phyloP scores from a whole-genome alignment of 495 filamentous ascomycete species.

The Penicillium roqueforti region DNA sequence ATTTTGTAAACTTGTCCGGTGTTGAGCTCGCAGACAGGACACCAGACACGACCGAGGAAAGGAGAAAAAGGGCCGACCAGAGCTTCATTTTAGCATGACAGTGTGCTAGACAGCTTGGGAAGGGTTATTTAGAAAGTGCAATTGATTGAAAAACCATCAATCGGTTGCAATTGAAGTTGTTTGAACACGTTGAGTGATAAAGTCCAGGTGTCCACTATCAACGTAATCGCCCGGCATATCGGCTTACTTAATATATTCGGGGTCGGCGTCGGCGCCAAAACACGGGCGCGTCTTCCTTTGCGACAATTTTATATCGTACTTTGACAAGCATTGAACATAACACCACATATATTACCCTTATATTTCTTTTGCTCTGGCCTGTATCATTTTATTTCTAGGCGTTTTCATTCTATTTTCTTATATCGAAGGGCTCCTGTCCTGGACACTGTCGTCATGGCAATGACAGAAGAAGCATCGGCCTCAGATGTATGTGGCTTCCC shows the following conservation, averaged over 20 bases:
- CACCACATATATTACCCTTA: not conserved
- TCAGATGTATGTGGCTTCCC: slow-evolving; percentile 26
- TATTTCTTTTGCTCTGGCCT: not conserved
- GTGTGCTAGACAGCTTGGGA: slow-evolving; percentile 1
- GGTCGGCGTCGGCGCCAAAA: not conserved
- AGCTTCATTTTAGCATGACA: slow-evolving; percentile 48
- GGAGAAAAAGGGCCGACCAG: slow-evolving; percentile 50
- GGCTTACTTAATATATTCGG: slow-evolving; percentile 5
- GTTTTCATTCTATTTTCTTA: not conserved
- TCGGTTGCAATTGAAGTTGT: slow-evolving; percentile 10
- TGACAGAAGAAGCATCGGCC: slow-evolving; percentile 12
- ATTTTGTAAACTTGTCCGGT: slow-evolving; percentile 56
- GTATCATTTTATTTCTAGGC: not conserved
- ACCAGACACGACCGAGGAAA: slow-evolving; percentile 47
- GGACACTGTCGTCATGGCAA: slow-evolving; percentile 14
- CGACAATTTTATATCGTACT: not conserved
- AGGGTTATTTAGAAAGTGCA: not conserved
- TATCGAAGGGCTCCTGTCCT: not conserved
- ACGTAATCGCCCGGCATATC: slow-evolving; percentile 1
- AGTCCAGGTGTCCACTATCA: slow-evolving; percentile 33
- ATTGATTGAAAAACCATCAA: slow-evolving; percentile 7
- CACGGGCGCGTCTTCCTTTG: slow-evolving; percentile 7
- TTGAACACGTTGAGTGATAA: slow-evolving; percentile 8
- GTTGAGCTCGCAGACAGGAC: slow-evolving; percentile 27
- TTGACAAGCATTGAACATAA: not conserved